A percentile compares a stretch with the other conserved stretches of the same genome.
Conservation (phyloP, 2,329 filamentous ascomycete species). For the Lecanicillium sp. region DNA sequence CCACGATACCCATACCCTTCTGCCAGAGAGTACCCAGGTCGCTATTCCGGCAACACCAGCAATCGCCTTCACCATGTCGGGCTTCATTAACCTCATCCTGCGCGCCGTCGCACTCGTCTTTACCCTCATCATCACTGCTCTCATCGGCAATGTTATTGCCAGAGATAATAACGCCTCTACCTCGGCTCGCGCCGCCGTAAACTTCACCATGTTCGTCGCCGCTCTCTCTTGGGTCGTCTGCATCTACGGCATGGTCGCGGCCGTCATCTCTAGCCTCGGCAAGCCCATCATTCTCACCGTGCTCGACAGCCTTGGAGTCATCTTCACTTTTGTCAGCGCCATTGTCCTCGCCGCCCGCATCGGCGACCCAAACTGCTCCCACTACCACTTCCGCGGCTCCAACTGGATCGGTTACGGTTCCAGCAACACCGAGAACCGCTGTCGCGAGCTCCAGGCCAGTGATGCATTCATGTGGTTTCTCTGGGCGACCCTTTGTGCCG, state of each 20-base stretch:
- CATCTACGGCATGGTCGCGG: conserved; percentile 54
- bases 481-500: conserved; percentile 54
- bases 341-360: conserved; percentile 67
- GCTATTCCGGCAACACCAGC: too few species aligned
- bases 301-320: conserved; percentile 52
- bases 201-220: conserved; percentile 65
- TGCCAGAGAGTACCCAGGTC: too few species aligned
- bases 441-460: conserved; percentile 68
- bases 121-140: conserved; percentile 47
- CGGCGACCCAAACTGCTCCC: conserved; percentile 60
- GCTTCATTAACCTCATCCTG: conserved; percentile 39
- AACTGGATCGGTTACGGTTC: conserved; percentile 61
- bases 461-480: conserved; percentile 77
- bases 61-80: conserved; percentile 23
- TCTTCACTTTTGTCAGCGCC: conserved; percentile 66
- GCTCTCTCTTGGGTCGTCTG: conserved; percentile 59
- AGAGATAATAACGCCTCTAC: conserved; percentile 38
- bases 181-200: conserved; percentile 43
- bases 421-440: conserved; percentile 54
- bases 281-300: conserved; percentile 47
- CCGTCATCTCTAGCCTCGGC: conserved; percentile 47
- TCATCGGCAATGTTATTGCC: conserved; percentile 54
- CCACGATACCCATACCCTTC: too few species aligned
- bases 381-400: conserved; percentile 30
- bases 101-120: conserved; percentile 46